These are phyloP conservation scores for Aegilops bicornis DNA, from an alignment of 176 grass and related monocot species.

Conservation along the genomic window DNA sequence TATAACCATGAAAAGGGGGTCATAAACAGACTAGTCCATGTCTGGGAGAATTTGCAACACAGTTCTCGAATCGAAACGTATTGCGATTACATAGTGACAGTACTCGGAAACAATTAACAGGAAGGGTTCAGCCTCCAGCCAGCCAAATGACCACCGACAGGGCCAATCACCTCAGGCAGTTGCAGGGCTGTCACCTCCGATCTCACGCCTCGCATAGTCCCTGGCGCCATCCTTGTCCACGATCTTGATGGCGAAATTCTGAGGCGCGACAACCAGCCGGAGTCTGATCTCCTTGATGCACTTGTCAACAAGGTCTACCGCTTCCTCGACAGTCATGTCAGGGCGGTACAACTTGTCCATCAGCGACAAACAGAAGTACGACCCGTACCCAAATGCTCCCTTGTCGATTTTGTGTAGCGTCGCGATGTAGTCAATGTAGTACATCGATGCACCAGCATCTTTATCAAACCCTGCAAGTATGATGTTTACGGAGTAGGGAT, in stretches of 20 bases:
- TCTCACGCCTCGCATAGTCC: slow-evolving; percentile 22
- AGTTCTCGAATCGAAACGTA: slow-evolving; percentile 6
- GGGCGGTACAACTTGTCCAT: slow-evolving; percentile 82
- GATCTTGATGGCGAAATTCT: slow-evolving; percentile 80
- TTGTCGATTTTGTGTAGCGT: slow-evolving; percentile 96
- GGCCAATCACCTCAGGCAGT: not conserved
- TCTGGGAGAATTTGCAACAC: slow-evolving; percentile 26
- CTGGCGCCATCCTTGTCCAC: slow-evolving; percentile 52
- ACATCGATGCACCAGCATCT: slow-evolving; percentile 73
- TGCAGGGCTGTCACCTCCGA: not conserved
- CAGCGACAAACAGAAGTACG: slow-evolving; percentile 73
- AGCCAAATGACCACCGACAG: not conserved
- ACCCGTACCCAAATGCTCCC: slow-evolving; percentile 82
- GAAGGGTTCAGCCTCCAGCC: not conserved
- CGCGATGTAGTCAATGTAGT: slow-evolving; percentile 92
- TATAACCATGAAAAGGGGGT: not conserved
- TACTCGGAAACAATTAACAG: slow-evolving; percentile 23
- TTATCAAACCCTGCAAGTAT: slow-evolving; percentile 88
- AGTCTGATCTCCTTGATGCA: slow-evolving; percentile 80
- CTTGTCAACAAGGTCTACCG: slow-evolving; percentile 78
- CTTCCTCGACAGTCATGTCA: slow-evolving; percentile 78
- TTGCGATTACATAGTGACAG: slow-evolving; percentile 35
- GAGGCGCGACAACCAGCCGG: slow-evolving; percentile 73
- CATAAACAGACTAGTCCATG: not conserved
- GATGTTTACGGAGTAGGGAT: slow-evolving; percentile 80